Evolutionary conservation across 768 basidiomycete genomes (phyloP), one percentile per base, ranked within the genome.

Genomic region (Suillus variegatus): DNA sequence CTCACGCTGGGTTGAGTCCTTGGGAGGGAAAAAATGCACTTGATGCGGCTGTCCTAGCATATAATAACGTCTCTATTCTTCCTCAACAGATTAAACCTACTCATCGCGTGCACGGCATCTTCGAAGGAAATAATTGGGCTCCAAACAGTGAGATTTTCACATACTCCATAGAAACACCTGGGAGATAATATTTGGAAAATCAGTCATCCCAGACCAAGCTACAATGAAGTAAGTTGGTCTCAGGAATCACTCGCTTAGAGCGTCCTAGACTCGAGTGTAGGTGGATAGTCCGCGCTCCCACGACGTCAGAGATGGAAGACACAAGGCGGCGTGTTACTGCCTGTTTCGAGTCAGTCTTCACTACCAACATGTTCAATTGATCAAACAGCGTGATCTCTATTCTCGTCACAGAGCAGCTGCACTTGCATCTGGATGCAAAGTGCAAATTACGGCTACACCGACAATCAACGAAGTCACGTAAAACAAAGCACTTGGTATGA

Each of bases 21-120:
- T 92, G 91, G 91, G 89, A 92, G 72, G 91, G 90, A 4, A 82
- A 79, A 66, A 93, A 93, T 68, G 89, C 91, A 2, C 78, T 92
- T 10, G 92, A 94, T 73, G 92, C 93, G 0, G 91, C 91, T 12
- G 88, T 92, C 4, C 79, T 91, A 9, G 88, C 89, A 14, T 93
- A 93, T 72, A 88, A 84, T 62, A 89, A 88, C 64, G 86, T 94
- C n/a, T 86, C 90, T 0, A 85, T 86, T 14, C 81, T 95, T n/a
- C 84, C 92, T 7, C 93, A 95, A 73, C 92, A 94, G 70, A 79
- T 93, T 13, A 81, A 82, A 62, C 91, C 92, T 0, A 86, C 85
- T 0, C 84, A 88, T 66, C 86, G 91, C 54, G 85, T 93, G 6
- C 91, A 94, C 70, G 90, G 91, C 0, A 85, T 92, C 57, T 86